Conservation (phyloP, 73 alveolate species). For the Breviolum minutum region DNA sequence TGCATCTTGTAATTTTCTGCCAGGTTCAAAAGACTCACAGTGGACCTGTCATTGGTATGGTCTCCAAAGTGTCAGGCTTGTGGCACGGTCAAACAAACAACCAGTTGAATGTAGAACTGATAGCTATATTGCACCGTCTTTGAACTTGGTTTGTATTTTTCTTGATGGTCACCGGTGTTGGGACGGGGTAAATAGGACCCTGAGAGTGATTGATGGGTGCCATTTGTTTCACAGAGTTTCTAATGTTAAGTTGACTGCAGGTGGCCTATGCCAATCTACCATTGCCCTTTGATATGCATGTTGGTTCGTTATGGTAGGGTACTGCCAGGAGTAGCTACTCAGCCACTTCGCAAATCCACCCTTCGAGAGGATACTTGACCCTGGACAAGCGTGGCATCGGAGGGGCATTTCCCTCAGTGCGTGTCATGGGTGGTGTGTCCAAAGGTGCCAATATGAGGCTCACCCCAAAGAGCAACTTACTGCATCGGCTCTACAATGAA, state of each 20-base stretch:
- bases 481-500: no score
- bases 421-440: no score
- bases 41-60: constrained; percentile 26
- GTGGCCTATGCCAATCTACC: no score
- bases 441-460: no score
- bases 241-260: no score
- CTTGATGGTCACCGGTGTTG: background rate
- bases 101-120: background rate
- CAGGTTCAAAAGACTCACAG: constrained; percentile 20
- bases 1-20: background rate
- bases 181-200: background rate
- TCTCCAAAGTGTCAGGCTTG: constrained; percentile 33
- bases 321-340: background rate
- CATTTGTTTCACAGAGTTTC: no score
- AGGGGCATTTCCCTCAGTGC: background rate
- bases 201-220: no score
- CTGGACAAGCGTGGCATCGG: constrained; percentile 42
- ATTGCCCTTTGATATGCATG: no score
- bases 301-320: background rate
- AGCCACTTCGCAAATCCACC: no score
- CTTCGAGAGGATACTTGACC: constrained; percentile 5
- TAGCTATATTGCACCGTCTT: background rate
- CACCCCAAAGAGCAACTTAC: no score
- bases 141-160: background rate
- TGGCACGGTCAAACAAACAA: background rate